Percentiles rank a stretch among this genome's conserved stretches.
Evolutionary conservation across 208 protist genomes (phyloP).

Genomic region (Trichomonas vaginalis): DNA sequence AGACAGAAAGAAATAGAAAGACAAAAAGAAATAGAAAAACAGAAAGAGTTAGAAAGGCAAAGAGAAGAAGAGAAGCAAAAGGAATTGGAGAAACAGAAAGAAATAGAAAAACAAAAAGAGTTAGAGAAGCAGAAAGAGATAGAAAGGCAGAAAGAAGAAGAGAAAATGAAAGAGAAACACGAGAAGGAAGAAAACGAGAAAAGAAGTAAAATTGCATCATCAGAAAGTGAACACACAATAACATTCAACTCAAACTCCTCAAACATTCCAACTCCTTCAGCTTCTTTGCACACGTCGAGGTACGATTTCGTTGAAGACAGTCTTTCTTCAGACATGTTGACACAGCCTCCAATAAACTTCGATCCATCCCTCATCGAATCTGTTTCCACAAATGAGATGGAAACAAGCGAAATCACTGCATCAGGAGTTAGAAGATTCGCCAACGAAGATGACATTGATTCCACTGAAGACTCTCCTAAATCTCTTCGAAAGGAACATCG

Average conservation of each 20-base stretch:
- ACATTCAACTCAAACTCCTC: neutral
- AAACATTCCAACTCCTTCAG: neutral
- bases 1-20: neutral
- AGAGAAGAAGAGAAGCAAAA: neutral
- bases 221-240: neutral
- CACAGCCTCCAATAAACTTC: neutral
- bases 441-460: neutral
- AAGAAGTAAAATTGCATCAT: neutral
- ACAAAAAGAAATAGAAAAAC: neutral
- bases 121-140: neutral
- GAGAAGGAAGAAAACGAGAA: neutral
- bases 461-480: neutral
- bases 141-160: neutral
- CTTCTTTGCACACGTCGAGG: neutral
- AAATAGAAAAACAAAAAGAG: neutral
- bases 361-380: neutral
- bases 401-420: neutral
- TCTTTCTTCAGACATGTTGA: neutral
- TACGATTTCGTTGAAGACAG: neutral
- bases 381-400: neutral
- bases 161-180: neutral
- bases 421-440: neutral
- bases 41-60: neutral
- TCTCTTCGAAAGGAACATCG: neutral
- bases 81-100: neutral